These are phyloP conservation scores for Podospora appendiculata DNA, from an alignment of 495 filamentous ascomycete species.

Conservation along the genomic window DNA sequence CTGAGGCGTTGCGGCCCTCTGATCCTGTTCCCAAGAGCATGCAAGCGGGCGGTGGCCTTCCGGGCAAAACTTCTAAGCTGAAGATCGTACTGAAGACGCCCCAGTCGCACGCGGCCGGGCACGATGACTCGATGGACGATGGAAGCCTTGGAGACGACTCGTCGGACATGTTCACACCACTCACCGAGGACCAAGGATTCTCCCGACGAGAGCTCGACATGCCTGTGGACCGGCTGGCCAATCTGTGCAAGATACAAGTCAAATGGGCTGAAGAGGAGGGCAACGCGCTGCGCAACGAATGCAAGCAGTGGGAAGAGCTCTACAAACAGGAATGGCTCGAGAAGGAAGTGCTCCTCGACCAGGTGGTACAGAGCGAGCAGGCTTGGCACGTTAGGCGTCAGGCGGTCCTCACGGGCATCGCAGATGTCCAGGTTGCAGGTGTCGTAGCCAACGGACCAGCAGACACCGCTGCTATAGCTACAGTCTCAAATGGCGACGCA, in stretches of 20 bases:
- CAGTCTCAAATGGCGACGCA: background rate
- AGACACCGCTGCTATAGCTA: background rate
- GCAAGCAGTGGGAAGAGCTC: conserved; percentile 55
- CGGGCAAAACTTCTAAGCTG: conserved; percentile 54
- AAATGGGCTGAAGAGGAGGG: conserved; percentile 73
- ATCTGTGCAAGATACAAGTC: conserved; percentile 67
- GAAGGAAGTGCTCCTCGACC: conserved; percentile 63
- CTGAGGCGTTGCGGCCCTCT: conserved; percentile 81
- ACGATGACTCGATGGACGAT: conserved; percentile 47
- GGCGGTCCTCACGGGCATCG: conserved; percentile 29
- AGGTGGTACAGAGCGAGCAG: conserved; percentile 46
- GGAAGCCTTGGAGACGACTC: conserved; percentile 41
- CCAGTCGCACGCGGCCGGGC: conserved; percentile 46
- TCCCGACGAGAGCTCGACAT: conserved; percentile 63
- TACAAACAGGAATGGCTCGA: conserved; percentile 73
- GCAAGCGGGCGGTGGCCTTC: conserved; percentile 42
- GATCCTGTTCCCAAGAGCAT: conserved; percentile 76
- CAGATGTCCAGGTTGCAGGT: conserved; percentile 17
- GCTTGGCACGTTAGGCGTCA: conserved; percentile 37
- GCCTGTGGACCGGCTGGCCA: conserved; percentile 60
- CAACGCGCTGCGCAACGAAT: conserved; percentile 52
- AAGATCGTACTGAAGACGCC: conserved; percentile 55
- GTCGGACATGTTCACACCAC: conserved; percentile 35
- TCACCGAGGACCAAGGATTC: conserved; percentile 60
- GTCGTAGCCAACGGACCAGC: background rate